These are phyloP conservation scores for Vigna reflexopilosa DNA, from an alignment of 306 rosid genomes.

Conservation along the genomic window DNA sequence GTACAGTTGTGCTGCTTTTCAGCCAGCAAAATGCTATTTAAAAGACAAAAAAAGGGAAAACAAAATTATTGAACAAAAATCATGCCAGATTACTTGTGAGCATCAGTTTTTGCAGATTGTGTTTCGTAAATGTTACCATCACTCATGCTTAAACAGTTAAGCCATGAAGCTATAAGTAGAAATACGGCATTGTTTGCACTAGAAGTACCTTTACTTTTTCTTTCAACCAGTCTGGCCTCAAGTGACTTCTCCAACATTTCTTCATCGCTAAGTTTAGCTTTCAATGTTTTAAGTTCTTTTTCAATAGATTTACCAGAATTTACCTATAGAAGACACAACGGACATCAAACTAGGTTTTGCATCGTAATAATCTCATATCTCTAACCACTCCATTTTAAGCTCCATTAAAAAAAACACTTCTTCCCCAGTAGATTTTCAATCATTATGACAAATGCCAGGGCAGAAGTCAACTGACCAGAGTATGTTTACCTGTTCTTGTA, in stretches of 20 bases:
- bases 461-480: conserved; percentile 4
- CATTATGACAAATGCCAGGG: conserved; percentile 23
- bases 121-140: not conserved
- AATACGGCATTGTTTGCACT: conserved; percentile 36
- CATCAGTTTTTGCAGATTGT: conserved; percentile 1
- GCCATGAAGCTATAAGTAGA: conserved; percentile 23
- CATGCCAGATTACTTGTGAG: conserved; percentile 6
- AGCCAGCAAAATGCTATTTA: conserved; percentile 13
- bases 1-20: not conserved
- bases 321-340: conserved; percentile 56
- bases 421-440: conserved; percentile 12
- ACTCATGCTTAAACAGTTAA: conserved; percentile 28
- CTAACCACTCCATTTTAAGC: conserved; percentile 2
- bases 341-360: conserved; percentile 38
- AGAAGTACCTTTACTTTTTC: conserved; percentile 68
- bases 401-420: conserved; percentile 18
- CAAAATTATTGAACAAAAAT: conserved; percentile 18
- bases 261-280: conserved; percentile 73
- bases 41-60: not conserved
- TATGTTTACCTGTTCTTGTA: conserved; percentile 80
- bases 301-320: conserved; percentile 77
- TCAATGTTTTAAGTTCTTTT: conserved; percentile 73
- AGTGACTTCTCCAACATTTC: conserved; percentile 78
- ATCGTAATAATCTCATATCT: conserved; percentile 35
- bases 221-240: conserved; percentile 73